Conservation (phyloP, 2,329 filamentous ascomycete species). For the Dendryphion nanum region DNA sequence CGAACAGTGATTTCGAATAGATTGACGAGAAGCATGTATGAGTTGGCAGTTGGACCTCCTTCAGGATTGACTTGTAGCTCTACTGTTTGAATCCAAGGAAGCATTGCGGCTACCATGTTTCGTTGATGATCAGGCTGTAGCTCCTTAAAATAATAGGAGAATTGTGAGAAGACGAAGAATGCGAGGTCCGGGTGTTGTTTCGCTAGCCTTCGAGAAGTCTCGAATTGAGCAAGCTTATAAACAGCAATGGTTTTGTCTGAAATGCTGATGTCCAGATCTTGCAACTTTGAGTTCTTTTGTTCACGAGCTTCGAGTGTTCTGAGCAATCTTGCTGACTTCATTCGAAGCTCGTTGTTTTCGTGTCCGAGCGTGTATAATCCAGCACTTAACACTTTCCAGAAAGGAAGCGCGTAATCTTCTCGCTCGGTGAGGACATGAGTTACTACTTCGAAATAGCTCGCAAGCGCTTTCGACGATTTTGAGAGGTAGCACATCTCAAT, state of each 20-base stretch:
- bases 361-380: conserved; percentile 92
- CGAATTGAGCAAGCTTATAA: conserved; percentile 95
- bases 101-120: conserved; percentile 89
- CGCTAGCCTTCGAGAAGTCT: conserved; percentile 86
- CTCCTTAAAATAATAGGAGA: conserved; percentile 88
- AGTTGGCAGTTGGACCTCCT: conserved; percentile 84
- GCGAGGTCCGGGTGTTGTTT: conserved; percentile 86
- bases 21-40: conserved; percentile 93
- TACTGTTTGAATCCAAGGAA: conserved; percentile 95
- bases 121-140: conserved; percentile 79
- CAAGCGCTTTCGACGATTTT: conserved; percentile 76
- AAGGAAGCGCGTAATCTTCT: conserved; percentile 76
- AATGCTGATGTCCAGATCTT: conserved; percentile 97
- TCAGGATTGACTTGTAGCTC: conserved; percentile 90
- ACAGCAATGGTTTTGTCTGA: conserved; percentile 98
- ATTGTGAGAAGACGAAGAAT: conserved; percentile 94
- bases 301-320: conserved; percentile 80
- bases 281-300: conserved; percentile 82
- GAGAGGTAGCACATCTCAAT: conserved; percentile 88
- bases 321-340: conserved; percentile 80
- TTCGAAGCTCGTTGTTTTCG: conserved; percentile 82
- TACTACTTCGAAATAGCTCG: conserved; percentile 94
- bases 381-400: conserved; percentile 87
- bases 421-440: conserved; percentile 82
- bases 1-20: conserved; percentile 95